Conservation (phyloP, 2,329 filamentous ascomycete genomes). For the Fusarium sp. region DNA sequence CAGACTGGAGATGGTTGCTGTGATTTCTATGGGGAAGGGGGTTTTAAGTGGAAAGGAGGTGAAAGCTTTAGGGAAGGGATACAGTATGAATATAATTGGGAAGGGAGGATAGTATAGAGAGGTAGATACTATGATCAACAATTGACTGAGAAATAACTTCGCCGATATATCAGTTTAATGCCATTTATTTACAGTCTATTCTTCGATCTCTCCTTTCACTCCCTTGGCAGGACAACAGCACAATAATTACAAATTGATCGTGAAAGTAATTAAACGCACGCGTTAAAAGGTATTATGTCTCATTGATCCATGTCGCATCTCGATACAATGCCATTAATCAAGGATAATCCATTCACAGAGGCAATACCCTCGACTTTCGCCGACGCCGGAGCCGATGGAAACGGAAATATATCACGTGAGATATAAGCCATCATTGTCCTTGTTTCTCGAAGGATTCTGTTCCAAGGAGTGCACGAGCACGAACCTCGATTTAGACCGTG, state of each 20-base stretch:
- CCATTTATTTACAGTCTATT: neutral
- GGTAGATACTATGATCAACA: neutral
- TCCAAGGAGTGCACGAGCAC: constrained; percentile 2
- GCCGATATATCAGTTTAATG: neutral
- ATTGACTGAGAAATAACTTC: neutral
- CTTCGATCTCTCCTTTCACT: constrained; percentile 1
- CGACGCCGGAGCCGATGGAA: neutral
- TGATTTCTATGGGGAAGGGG: neutral
- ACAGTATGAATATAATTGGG: neutral
- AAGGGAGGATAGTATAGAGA: neutral
- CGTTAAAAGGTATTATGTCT: neutral
- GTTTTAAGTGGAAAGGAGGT: neutral
- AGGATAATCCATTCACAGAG: neutral
- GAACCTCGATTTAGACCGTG: constrained; percentile 9
- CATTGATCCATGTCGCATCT: neutral
- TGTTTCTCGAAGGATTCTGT: constrained; percentile 2
- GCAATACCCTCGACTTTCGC: neutral
- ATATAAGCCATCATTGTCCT: neutral
- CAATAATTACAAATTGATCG: neutral
- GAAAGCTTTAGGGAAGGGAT: neutral
- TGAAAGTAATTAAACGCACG: neutral
- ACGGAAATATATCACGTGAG: constrained; percentile 12
- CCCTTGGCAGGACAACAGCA: constrained; percentile 4
- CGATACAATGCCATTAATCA: neutral
- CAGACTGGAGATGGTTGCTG: neutral